Evolutionary conservation across 139 green algal species (phyloP).

Genomic region (Chlamydomonas asymmetrica): DNA sequence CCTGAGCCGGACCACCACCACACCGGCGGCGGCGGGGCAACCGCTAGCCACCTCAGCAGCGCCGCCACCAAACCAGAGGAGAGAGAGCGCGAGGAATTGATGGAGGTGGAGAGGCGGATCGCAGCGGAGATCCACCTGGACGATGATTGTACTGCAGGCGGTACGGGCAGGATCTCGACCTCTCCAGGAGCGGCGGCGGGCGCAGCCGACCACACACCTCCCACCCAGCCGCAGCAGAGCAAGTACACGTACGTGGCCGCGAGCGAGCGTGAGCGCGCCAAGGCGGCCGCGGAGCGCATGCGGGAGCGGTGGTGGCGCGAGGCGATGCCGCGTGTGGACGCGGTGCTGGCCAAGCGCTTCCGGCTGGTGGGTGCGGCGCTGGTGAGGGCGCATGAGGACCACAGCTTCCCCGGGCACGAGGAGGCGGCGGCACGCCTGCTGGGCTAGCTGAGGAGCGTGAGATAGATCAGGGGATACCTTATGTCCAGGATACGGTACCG

Average conservation of each 20-base stretch:
- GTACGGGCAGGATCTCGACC: not conserved
- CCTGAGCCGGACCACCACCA: too few relatives aligned
- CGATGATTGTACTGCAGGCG: not conserved
- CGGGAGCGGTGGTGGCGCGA: constrained; percentile 30
- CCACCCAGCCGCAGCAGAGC: not conserved
- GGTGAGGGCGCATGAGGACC: not conserved
- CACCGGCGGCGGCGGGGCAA: too few relatives aligned
- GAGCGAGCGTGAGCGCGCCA: not conserved
- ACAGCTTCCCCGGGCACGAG: too few relatives aligned
- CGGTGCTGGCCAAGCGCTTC: constrained; percentile 3
- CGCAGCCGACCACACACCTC: not conserved
- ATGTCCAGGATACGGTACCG: too few relatives aligned
- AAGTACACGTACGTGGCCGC: not conserved
- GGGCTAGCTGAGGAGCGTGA: too few relatives aligned
- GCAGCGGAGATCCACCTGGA: not conserved
- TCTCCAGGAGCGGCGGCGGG: not conserved
- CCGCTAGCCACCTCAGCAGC: too few relatives aligned
- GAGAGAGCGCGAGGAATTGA: too few relatives aligned
- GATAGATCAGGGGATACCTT: too few relatives aligned
- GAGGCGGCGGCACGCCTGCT: too few relatives aligned
- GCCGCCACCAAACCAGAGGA: too few relatives aligned
- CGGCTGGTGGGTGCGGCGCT: not conserved
- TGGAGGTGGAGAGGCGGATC: not conserved
- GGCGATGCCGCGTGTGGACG: constrained; percentile 19
- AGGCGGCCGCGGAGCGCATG: constrained; percentile 14